A percentile compares a stretch with the other conserved stretches of the same genome.
These are phyloP conservation scores for Hyphopichia pseudoburtonii DNA, from an alignment of 1,139 yeast genomes.

Conservation along the genomic window DNA sequence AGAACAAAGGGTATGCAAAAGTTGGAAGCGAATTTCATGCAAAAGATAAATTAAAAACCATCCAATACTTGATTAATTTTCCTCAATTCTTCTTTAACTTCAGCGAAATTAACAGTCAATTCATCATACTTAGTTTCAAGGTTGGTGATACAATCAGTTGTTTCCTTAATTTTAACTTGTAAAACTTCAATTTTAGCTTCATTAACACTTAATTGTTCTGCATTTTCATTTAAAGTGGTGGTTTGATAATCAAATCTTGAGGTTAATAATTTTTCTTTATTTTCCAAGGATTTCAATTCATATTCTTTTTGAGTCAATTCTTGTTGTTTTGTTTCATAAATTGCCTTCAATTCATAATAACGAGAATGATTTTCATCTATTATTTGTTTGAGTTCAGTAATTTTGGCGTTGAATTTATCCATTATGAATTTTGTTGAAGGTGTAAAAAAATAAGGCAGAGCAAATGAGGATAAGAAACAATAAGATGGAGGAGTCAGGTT, in stretches of 20 bases:
- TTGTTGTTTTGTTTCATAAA: constrained; percentile 9
- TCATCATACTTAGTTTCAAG: constrained; percentile 15
- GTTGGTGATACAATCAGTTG: constrained; percentile 9
- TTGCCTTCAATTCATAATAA: constrained; percentile 15
- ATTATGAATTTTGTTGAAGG: constrained; percentile 2
- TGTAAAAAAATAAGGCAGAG: no score
- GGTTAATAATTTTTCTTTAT: constrained; percentile 13
- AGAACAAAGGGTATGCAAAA: no score
- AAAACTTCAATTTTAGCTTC: constrained; percentile 6
- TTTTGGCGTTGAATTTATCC: constrained; percentile 12
- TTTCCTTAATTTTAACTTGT: constrained; percentile 5
- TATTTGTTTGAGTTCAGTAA: constrained; percentile 12
- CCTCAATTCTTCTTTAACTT: constrained; percentile 13
- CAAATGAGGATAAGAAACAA: no score
- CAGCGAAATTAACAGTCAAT: constrained; percentile 6
- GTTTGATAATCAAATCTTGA: constrained; percentile 9
- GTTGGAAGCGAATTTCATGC: no score
- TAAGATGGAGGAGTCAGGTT: no score
- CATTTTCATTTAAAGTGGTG: neutral
- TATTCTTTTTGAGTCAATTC: constrained; percentile 17
- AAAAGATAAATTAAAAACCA: constrained; percentile 4
- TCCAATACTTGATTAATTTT: constrained; percentile 15
- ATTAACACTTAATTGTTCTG: constrained; percentile 8
- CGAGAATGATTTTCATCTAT: constrained; percentile 13
- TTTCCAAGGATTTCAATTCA: constrained; percentile 11